Conservation (phyloP, 2,329 filamentous ascomycete genomes). For the Aspergillus sp. region DNA sequence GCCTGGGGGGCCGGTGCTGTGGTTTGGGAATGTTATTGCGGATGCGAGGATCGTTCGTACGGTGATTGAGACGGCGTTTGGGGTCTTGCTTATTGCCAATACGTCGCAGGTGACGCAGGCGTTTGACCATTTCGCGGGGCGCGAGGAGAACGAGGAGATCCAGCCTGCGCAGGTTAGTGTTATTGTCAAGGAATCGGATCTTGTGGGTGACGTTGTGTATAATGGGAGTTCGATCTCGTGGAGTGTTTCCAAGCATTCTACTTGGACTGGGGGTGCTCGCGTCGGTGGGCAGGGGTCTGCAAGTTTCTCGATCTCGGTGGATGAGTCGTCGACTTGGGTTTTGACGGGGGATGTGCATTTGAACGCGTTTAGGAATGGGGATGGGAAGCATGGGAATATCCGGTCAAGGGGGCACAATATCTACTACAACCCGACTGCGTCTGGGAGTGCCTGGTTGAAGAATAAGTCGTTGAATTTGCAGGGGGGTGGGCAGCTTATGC, state of each 20-base stretch:
- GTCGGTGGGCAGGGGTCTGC: not conserved
- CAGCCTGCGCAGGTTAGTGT: not conserved
- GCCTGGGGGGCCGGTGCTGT: not conserved
- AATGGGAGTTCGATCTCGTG: slow-evolving; percentile 25
- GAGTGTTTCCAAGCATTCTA: slow-evolving; percentile 12
- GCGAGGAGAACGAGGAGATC: not conserved
- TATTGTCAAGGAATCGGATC: slow-evolving; percentile 22
- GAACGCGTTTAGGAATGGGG: not conserved
- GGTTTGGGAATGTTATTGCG: not conserved
- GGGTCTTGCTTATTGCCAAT: not conserved
- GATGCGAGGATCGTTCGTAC: not conserved
- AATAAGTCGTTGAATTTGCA: no score
- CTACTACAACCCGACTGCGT: not conserved
- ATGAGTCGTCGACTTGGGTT: not conserved
- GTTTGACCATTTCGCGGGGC: not conserved
- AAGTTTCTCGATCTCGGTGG: not conserved
- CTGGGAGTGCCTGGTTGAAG: not conserved
- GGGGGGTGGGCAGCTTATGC: no score
- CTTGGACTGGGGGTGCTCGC: slow-evolving; percentile 17
- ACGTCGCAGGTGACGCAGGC: not conserved
- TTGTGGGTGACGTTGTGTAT: slow-evolving; percentile 34
- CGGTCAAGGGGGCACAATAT: not conserved
- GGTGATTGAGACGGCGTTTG: not conserved
- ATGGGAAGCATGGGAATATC: not conserved
- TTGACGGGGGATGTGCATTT: not conserved